phyloP scores from a whole-genome alignment of 225 moss, liverwort and hornwort genomes.

The Marchantia paleacea region DNA sequence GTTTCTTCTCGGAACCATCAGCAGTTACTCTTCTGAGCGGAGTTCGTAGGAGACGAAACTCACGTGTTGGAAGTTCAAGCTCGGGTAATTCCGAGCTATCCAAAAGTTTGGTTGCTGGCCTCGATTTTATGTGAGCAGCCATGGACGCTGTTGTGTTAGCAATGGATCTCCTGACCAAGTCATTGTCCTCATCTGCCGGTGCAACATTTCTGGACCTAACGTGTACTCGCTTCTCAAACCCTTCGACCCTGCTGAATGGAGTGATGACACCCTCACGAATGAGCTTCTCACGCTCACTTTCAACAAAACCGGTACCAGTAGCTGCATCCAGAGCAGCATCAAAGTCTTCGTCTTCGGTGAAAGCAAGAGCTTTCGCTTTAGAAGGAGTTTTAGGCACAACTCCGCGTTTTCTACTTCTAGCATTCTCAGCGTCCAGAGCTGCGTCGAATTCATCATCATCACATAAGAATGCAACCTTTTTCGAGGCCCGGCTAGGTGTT shows the following conservation, averaged over 20 bases:
- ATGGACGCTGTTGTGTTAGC: constrained; percentile 71
- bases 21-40: constrained; percentile 57
- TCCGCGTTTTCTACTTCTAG: constrained; percentile 14
- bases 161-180: constrained; percentile 60
- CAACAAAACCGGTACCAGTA: constrained; percentile 71
- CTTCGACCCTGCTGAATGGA: constrained; percentile 86
- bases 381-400: constrained; percentile 6
- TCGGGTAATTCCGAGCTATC: constrained; percentile 78
- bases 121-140: constrained; percentile 71
- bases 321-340: constrained; percentile 88
- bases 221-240: constrained; percentile 83
- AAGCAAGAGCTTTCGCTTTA: constrained; percentile 41
- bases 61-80: constrained; percentile 72
- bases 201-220: constrained; percentile 35
- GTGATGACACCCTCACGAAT: constrained; percentile 91
- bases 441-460: constrained; percentile 24
- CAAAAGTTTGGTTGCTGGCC: constrained; percentile 78
- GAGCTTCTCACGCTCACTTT: constrained; percentile 95
- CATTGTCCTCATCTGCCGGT: constrained; percentile 43
- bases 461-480: background rate
- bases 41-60: constrained; percentile 75
- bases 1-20: constrained; percentile 20
- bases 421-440: constrained; percentile 9
- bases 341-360: constrained; percentile 71
- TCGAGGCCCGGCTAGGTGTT: background rate